Percentiles rank a stretch among this genome's conserved stretches.
phyloP scores from a whole-genome alignment of 2,329 filamentous ascomycete genomes.

The Penicillium sp. region DNA sequence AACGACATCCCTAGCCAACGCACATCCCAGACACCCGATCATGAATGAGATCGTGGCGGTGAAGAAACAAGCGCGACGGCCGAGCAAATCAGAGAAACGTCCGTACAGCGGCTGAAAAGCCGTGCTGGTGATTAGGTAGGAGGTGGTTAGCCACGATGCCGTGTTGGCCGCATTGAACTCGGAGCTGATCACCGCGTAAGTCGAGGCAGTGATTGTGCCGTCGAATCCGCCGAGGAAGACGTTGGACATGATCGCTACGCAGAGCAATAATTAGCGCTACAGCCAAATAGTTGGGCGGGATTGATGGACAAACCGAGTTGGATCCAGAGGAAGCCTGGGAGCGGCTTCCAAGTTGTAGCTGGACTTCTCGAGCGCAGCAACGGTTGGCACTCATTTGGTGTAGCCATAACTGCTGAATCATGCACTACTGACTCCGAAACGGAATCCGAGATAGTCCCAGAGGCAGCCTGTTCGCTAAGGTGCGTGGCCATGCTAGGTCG shows the following conservation, averaged over 20 bases:
- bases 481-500: constrained; percentile 10
- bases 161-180: constrained; percentile 51
- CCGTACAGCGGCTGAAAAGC: constrained; percentile 74
- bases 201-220: constrained; percentile 49
- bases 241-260: constrained; percentile 61
- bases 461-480: not conserved
- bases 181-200: constrained; percentile 50
- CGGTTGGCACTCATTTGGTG: constrained; percentile 28
- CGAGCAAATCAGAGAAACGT: constrained; percentile 71
- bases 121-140: constrained; percentile 65
- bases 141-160: constrained; percentile 58
- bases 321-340: constrained; percentile 59
- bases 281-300: not conserved
- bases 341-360: constrained; percentile 49
- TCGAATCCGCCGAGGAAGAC: constrained; percentile 63
- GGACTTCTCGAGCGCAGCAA: constrained; percentile 20
- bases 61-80: constrained; percentile 62
- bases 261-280: not conserved
- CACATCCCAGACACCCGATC: constrained; percentile 69
- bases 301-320: constrained; percentile 48
- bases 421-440: constrained; percentile 1
- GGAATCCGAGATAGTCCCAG: not conserved
- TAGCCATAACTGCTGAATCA: constrained; percentile 8
- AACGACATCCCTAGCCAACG: constrained; percentile 65
- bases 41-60: constrained; percentile 65